Evolutionary conservation across 352 stramenopile genomes (phyloP), one percentile per base, ranked within the genome.

Genomic region (Pythium periplocum): DNA sequence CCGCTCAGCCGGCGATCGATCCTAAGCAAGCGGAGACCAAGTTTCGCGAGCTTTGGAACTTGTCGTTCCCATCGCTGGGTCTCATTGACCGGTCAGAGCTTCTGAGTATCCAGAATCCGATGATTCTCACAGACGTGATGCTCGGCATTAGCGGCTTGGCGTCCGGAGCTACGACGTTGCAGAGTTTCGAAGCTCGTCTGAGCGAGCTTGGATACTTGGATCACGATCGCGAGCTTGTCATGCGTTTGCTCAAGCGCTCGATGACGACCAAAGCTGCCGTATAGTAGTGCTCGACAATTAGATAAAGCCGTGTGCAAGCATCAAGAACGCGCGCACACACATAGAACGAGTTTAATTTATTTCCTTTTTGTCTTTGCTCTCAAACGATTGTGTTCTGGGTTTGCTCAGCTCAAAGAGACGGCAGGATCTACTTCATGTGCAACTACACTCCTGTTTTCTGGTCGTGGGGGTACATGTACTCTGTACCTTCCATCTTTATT

Each of bases 121-220:
- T 69, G 45, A 79, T 93, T 43, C 68, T 90, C 2, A 81, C 79
- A 45, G 79, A 93, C 47, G 65, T 89, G 1, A 87, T 93, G 74
- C 76, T 93, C n/a, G 75, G 72, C 9, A 76, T 93, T 61, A 91
- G 80, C 65, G 87, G 73, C 48, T 41, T 88, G n/a, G 77, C 80
- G 30, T 87, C 72, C 32, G 78, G 78, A 10, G 69, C 76, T 2
- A 53, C 87, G n/a, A 85, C 73, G 6, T 59, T 83, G 3, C 63
- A 66, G 17, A 66, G 80, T 38, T 80, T 91, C 37, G 78, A 79
- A 36, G 69, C 70, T 12, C 68, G 67, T 30, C 66, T 91, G 6
- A 61, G 75, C 0, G 76, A 87, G 56, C 66, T 91, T 9, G 76
- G 78, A 12, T 87, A 91, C 53, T 54, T 64, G 31, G 73, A 83